Evolutionary conservation across 2,329 filamentous ascomycete genomes (phyloP).

Genomic region (Setomelanomma holmii): DNA sequence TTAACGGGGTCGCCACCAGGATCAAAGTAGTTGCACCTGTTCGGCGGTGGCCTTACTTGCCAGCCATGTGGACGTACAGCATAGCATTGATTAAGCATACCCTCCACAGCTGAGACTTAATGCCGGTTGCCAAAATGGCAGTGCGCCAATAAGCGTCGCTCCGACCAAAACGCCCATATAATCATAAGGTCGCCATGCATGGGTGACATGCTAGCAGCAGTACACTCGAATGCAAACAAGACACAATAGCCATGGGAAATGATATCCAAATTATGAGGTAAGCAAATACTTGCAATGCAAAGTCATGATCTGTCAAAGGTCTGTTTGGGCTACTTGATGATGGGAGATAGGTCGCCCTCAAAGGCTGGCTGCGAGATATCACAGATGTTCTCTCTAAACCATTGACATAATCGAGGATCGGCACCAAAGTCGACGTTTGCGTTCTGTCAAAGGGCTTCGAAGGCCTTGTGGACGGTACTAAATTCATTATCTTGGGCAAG

Average conservation of each 20-base stretch:
- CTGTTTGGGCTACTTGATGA: no score
- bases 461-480: no score
- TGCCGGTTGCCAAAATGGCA: not conserved
- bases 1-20: not conserved
- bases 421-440: no score
- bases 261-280: not conserved
- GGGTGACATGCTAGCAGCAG: not conserved
- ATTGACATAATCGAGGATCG: no score
- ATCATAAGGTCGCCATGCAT: not conserved
- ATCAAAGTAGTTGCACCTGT: constrained; percentile 4
- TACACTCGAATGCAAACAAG: not conserved
- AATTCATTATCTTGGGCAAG: no score
- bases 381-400: no score
- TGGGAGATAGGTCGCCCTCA: no score
- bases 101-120: not conserved
- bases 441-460: no score
- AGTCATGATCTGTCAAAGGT: no score
- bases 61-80: not conserved
- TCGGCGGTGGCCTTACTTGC: not conserved
- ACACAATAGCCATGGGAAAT: not conserved
- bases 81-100: not conserved
- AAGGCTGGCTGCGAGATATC: no score
- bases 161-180: not conserved
- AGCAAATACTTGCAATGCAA: constrained; percentile 2
- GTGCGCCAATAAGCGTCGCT: not conserved